Base-by-base conservation (phyloP, 441 rosid species). In the Euphorbia corollata region DNA sequence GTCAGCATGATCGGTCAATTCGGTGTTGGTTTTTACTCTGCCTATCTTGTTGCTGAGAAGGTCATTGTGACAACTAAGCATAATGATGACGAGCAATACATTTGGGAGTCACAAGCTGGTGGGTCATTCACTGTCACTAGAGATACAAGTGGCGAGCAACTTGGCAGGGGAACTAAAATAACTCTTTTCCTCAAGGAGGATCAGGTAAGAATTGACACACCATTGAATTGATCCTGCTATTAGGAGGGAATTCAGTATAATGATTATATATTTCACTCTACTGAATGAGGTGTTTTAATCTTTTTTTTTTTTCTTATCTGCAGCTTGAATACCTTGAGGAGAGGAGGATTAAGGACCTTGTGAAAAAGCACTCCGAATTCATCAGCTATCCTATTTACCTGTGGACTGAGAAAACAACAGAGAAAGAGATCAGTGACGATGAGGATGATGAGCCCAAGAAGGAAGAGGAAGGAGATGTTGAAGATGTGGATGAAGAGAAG, bases 1-100 rank as follows among this genome's bases (percentile, higher is more conserved):
- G 96, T 91, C 20, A 91, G 97, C 74, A 93, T 93, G 99, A 93
- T 93, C 54, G 97, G 99, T 11, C 99, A 91, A 53, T 91, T 93
- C 6, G 98, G 96, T 70, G 98, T 90, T 2, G 96, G 98, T 53
- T 92, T 92, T 79, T 92, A 90, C 75, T 93, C 97, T 36, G 90
- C 99, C 16, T 93, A 91, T 51, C 90, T 93, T 15, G 96, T 89
- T 7, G 89, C 99, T 0, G 96, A 91, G 65, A 91, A 80, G 80
- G 96, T 91, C 11, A 72, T 89, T 34, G 97, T 87, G 51, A 83
- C 88, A 16, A 65, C 91, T 0, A 91, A 89, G 71, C 96, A 91
- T 83, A 89, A 91, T 20, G 94, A 91, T 13, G 94, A 89, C 27
- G 96, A 89, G 73, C 94, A 88, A 72, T 92, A 92, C 61, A 67